Conservation (phyloP, 352 stramenopile genomes). For the Globisporangium emineosum region DNA sequence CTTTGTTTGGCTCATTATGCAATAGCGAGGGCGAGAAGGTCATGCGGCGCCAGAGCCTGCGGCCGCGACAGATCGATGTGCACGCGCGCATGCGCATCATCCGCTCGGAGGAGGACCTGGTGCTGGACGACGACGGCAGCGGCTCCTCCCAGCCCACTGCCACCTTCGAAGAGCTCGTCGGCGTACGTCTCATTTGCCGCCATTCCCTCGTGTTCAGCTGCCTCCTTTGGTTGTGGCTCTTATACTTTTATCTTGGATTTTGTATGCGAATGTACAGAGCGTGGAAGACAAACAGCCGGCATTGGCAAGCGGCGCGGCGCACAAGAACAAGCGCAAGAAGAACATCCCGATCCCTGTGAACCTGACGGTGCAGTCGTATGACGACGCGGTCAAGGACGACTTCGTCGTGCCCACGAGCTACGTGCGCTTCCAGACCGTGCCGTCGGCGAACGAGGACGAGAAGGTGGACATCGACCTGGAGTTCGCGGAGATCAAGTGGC, state of each 20-base stretch:
- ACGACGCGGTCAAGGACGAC: conserved; percentile 58
- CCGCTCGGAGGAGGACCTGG: conserved; percentile 75
- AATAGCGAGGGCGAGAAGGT: background rate
- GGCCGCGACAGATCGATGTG: conserved; percentile 85
- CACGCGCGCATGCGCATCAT: conserved; percentile 85
- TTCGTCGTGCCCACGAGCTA: conserved; percentile 81
- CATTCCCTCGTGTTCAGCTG: background rate
- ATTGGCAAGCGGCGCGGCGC: conserved; percentile 7
- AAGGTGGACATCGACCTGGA: conserved; percentile 77
- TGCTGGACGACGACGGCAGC: conserved; percentile 54
- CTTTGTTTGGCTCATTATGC: conserved; percentile 3
- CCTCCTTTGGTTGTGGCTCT: background rate
- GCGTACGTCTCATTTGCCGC: conserved; percentile 27
- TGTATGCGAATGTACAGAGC: conserved; percentile 31
- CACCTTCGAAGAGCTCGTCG: conserved; percentile 75
- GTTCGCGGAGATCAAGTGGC: conserved; percentile 86
- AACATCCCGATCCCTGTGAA: conserved; percentile 87
- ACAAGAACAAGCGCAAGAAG: conserved; percentile 67
- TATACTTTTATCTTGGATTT: background rate
- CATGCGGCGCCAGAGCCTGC: conserved; percentile 83
- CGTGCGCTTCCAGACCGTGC: conserved; percentile 76
- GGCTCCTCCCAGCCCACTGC: conserved; percentile 29
- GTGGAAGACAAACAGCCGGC: conserved; percentile 47
- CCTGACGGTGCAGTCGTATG: conserved; percentile 59
- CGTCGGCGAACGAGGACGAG: conserved; percentile 35